phyloP scores from a whole-genome alignment of 495 filamentous ascomycete genomes.

The Tuber aestivum region DNA sequence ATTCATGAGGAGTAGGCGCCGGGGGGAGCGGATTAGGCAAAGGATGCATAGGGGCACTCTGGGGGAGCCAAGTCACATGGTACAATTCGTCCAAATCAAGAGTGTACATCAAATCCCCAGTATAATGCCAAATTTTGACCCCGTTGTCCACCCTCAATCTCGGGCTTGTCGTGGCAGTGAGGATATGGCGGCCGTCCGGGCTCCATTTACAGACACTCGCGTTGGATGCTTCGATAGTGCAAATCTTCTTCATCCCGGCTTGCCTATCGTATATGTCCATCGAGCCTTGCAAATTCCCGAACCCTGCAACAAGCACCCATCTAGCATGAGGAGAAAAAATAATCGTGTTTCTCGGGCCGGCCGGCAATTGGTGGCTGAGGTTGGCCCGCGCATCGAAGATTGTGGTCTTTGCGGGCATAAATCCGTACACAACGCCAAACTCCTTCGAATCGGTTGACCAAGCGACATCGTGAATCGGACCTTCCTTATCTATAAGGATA shows the following conservation, averaged over 20 bases:
- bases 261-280: conserved; percentile 96
- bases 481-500: conserved; percentile 71
- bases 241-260: conserved; percentile 81
- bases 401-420: conserved; percentile 95
- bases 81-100: conserved; percentile 92
- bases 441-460: conserved; percentile 96
- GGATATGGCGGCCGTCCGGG: conserved; percentile 86
- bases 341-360: conserved; percentile 88
- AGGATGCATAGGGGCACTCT: conserved; percentile 55
- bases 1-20: conserved; percentile 73
- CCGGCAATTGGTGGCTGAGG: conserved; percentile 70
- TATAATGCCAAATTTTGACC: conserved; percentile 88
- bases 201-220: conserved; percentile 94
- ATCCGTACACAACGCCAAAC: conserved; percentile 95
- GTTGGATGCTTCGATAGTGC: conserved; percentile 92
- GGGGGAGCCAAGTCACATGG: conserved; percentile 83
- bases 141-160: conserved; percentile 94
- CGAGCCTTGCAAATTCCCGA: conserved; percentile 93
- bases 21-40: conserved; percentile 68
- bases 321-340: conserved; percentile 89
- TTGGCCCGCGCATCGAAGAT: conserved; percentile 87
- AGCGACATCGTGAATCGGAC: conserved; percentile 94
- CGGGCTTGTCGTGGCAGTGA: conserved; percentile 94
- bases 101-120: conserved; percentile 85
- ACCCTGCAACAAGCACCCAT: conserved; percentile 88